phyloP scores from a whole-genome alignment of 1,139 yeast genomes.

The Spathaspora jeffriesii region DNA sequence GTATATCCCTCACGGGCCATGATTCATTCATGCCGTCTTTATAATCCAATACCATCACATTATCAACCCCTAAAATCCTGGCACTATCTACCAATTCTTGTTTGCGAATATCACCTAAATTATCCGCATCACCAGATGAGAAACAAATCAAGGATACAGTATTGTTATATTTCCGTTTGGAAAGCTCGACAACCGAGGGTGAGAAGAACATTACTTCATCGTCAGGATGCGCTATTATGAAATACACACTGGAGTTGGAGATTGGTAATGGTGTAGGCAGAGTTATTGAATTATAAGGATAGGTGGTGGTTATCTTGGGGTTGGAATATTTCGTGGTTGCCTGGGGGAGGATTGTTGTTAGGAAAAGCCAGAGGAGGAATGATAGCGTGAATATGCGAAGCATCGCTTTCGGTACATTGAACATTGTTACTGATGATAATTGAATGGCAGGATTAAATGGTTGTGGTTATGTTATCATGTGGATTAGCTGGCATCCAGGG shows the following conservation, averaged over 20 bases:
- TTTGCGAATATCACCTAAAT: slow-evolving; percentile 67
- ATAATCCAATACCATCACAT: slow-evolving; percentile 53
- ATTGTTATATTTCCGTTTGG: slow-evolving; percentile 50
- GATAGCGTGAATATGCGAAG: slow-evolving; percentile 19
- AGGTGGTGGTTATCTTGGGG: no score
- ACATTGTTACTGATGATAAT: slow-evolving; percentile 10
- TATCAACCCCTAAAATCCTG: slow-evolving; percentile 53
- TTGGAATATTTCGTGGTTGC: slow-evolving; percentile 28
- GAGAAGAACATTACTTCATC: slow-evolving; percentile 98
- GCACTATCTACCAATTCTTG: slow-evolving; percentile 63
- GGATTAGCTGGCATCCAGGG: no score
- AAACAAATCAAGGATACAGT: slow-evolving; percentile 65
- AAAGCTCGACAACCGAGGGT: slow-evolving; percentile 66
- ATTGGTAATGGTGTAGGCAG: slow-evolving; percentile 37
- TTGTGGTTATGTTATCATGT: no score
- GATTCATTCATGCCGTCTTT: slow-evolving; percentile 71
- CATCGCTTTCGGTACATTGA: slow-evolving; percentile 17
- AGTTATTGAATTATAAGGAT: slow-evolving; percentile 41
- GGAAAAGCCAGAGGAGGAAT: slow-evolving; percentile 37
- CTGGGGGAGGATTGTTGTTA: slow-evolving; percentile 45
- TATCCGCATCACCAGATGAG: slow-evolving; percentile 67
- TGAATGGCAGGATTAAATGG: no score
- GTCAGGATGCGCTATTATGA: slow-evolving; percentile 94
- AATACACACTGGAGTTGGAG: slow-evolving; percentile 39
- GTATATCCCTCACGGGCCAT: slow-evolving; percentile 60